phyloP scores from a whole-genome alignment of 2,329 filamentous ascomycete genomes.

The Pleoardoris graminearum region DNA sequence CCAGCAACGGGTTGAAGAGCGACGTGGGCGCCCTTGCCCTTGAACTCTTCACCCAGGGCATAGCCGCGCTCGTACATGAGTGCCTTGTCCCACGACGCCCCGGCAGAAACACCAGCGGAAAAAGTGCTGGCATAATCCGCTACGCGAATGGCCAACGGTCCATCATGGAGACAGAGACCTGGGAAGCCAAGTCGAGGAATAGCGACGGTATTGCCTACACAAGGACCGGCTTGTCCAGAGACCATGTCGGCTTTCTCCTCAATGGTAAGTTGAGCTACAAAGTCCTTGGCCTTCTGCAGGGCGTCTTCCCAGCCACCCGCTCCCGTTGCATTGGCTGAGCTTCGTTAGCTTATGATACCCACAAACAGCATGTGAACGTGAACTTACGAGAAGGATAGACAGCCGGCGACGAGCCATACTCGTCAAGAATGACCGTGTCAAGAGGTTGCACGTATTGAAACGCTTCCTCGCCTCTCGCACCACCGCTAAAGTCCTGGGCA shows the following conservation, averaged over 20 bases:
- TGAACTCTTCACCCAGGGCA: conserved; percentile 38
- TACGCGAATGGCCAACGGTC: conserved; percentile 40
- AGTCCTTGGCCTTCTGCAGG: conserved; percentile 37
- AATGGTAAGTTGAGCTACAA: conserved; percentile 34
- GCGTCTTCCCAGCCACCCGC: conserved; percentile 39
- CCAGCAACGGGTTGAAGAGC: conserved; percentile 56
- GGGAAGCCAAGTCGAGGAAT: conserved; percentile 45
- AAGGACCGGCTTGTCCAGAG: conserved; percentile 35
- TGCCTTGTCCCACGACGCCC: conserved; percentile 47
- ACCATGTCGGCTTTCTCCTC: conserved; percentile 44
- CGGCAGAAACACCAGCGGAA: conserved; percentile 43
- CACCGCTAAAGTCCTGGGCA: conserved; percentile 28
- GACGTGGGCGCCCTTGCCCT: conserved; percentile 46
- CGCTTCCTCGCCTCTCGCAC: conserved; percentile 23
- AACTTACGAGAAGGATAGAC: conserved; percentile 34
- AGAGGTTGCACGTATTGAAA: conserved; percentile 36
- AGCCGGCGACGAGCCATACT: conserved; percentile 33
- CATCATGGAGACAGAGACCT: conserved; percentile 49
- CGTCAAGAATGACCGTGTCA: conserved; percentile 34
- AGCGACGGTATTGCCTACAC: conserved; percentile 42
- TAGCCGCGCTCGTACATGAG: conserved; percentile 41
- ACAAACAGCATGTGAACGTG: neutral
- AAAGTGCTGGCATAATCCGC: conserved; percentile 40
- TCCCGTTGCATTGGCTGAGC: conserved; percentile 31
- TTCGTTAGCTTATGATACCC: neutral